Conservation (phyloP, 2,329 filamentous ascomycete species). For the Apiospora phragmitis region DNA sequence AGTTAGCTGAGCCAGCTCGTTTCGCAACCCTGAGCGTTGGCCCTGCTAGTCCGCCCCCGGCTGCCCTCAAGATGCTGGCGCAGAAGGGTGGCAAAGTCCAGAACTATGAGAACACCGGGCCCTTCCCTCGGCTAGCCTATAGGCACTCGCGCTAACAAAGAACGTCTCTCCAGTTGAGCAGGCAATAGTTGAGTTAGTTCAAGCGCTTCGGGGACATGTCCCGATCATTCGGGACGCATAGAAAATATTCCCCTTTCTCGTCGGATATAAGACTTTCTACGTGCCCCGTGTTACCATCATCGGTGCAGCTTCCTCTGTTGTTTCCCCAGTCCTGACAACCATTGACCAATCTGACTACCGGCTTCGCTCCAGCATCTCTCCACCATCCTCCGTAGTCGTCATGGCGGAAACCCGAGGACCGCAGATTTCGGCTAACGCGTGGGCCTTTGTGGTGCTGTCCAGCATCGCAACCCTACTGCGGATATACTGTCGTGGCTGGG, state of each 20-base stretch:
- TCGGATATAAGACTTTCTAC: not conserved
- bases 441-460: constrained; percentile 36
- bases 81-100: not conserved
- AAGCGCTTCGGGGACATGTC: not conserved
- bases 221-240: not conserved
- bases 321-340: not conserved
- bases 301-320: not conserved
- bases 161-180: not conserved
- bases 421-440: constrained; percentile 27
- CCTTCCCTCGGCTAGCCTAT: not conserved
- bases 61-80: not conserved
- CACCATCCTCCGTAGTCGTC: not conserved
- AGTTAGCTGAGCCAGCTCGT: not conserved
- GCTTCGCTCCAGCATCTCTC: not conserved
- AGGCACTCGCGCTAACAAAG: not conserved
- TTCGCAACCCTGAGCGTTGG: not conserved
- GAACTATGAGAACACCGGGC: not conserved
- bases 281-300: not conserved
- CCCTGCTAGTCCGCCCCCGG: not conserved
- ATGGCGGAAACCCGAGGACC: constrained; percentile 21
- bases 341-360: not conserved
- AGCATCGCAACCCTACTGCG: constrained; percentile 32
- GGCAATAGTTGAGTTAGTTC: not conserved
- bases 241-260: not conserved
- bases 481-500: constrained; percentile 32